Evolutionary conservation across 176 grass and related monocot genomes (phyloP).

Genomic region (Echinochloa phyllopogon): DNA sequence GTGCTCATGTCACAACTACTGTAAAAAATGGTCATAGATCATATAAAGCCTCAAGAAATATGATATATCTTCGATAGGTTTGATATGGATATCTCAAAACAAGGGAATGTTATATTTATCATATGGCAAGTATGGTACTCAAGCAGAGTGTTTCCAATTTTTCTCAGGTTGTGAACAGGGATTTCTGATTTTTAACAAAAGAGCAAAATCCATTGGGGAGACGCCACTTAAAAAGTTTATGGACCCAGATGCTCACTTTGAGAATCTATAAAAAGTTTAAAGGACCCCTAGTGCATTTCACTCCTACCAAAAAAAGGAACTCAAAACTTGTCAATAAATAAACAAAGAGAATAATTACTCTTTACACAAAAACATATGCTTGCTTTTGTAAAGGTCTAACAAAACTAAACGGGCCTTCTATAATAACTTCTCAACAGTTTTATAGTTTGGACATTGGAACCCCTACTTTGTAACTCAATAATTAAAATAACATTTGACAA

Average conservation of each 20-base stretch:
- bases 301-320: background rate
- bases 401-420: background rate
- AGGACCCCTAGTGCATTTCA: background rate
- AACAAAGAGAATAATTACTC: background rate
- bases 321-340: background rate
- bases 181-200: background rate
- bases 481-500: conserved; percentile 9
- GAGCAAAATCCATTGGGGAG: too few relatives aligned
- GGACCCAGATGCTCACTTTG: background rate
- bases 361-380: background rate
- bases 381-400: background rate
- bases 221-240: background rate
- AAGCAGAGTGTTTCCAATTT: background rate
- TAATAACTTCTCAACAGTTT: background rate
- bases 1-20: conserved; percentile 6
- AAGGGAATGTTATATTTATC: background rate
- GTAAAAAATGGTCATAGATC: background rate
- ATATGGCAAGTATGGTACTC: background rate
- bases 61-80: background rate
- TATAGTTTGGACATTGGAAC: conserved; percentile 1
- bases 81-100: background rate
- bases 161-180: background rate
- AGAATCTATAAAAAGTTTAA: background rate
- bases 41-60: background rate
- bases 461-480: background rate